phyloP scores from a whole-genome alignment of 495 filamentous ascomycete genomes.

The Aspergillus sclerotiicarbonarius region DNA sequence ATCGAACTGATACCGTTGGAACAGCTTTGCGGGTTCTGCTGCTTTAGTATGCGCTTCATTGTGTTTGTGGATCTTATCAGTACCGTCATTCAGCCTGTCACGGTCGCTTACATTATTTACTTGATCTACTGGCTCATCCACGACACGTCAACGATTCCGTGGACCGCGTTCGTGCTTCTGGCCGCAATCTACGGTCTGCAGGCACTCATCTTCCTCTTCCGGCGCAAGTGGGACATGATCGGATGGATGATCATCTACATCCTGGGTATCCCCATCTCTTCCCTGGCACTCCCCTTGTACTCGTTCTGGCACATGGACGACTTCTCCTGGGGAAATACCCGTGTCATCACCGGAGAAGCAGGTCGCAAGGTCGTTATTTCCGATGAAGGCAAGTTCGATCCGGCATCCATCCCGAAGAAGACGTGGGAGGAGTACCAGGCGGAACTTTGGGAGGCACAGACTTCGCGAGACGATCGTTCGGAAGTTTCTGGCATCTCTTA shows the following conservation, averaged over 20 bases:
- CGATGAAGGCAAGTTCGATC: slow-evolving; percentile 98
- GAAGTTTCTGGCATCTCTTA: slow-evolving; percentile 90
- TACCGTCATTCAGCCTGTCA: slow-evolving; percentile 89
- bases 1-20: slow-evolving; percentile 90
- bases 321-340: slow-evolving; percentile 97
- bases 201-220: slow-evolving; percentile 93
- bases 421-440: slow-evolving; percentile 99
- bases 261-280: slow-evolving; percentile 86
- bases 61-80: slow-evolving; percentile 92
- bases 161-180: slow-evolving; percentile 84
- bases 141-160: slow-evolving; percentile 62
- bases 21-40: slow-evolving; percentile 98
- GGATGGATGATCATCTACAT: slow-evolving; percentile 99
- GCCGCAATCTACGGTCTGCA: slow-evolving; percentile 95
- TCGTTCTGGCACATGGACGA: slow-evolving; percentile 99
- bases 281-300: slow-evolving; percentile 87
- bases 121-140: slow-evolving; percentile 70
- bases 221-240: slow-evolving; percentile 98
- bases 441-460: slow-evolving; percentile 90
- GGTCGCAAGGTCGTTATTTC: slow-evolving; percentile 90
- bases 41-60: slow-evolving; percentile 98
- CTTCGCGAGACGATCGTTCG: slow-evolving; percentile 80
- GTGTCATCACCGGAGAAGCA: slow-evolving; percentile 94
- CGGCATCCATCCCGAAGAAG: slow-evolving; percentile 87
- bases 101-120: slow-evolving; percentile 87